Conservation (phyloP, 208 protist species). For the Leishmania aethiopica region DNA sequence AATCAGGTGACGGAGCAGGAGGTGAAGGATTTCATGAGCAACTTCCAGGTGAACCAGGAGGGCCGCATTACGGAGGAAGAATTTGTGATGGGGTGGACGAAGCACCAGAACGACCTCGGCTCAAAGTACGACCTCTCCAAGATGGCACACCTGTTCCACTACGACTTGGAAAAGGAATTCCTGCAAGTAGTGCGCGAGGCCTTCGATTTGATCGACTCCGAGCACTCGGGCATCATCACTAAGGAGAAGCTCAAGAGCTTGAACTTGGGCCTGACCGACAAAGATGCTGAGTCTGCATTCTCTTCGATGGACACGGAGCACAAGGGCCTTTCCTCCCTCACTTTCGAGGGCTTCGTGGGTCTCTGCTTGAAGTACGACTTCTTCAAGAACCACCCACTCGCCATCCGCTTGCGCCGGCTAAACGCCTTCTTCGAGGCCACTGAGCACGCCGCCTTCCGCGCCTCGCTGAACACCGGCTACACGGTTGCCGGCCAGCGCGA, state of each 20-base stretch:
- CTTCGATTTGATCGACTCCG: constrained; percentile 83
- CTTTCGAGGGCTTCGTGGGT: constrained; percentile 85
- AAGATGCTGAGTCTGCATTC: constrained; percentile 72
- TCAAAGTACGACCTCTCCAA: constrained; percentile 80
- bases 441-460: constrained; percentile 62
- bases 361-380: constrained; percentile 79
- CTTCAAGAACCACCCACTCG: constrained; percentile 83
- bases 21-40: constrained; percentile 78
- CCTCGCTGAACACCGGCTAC: constrained; percentile 77
- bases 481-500: constrained; percentile 74
- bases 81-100: constrained; percentile 83
- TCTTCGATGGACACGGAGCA: constrained; percentile 58
- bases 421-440: constrained; percentile 82
- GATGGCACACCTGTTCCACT: constrained; percentile 86
- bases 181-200: constrained; percentile 69
- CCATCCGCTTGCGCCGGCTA: constrained; percentile 68
- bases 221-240: constrained; percentile 82
- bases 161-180: constrained; percentile 85
- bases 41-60: constrained; percentile 74
- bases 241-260: constrained; percentile 73
- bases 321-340: constrained; percentile 44
- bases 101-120: constrained; percentile 74
- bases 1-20: constrained; percentile 65
- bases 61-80: constrained; percentile 88
- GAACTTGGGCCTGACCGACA: constrained; percentile 60